Base-by-base conservation (phyloP, 2,329 filamentous ascomycete genomes). In the Cadophora sp. region DNA sequence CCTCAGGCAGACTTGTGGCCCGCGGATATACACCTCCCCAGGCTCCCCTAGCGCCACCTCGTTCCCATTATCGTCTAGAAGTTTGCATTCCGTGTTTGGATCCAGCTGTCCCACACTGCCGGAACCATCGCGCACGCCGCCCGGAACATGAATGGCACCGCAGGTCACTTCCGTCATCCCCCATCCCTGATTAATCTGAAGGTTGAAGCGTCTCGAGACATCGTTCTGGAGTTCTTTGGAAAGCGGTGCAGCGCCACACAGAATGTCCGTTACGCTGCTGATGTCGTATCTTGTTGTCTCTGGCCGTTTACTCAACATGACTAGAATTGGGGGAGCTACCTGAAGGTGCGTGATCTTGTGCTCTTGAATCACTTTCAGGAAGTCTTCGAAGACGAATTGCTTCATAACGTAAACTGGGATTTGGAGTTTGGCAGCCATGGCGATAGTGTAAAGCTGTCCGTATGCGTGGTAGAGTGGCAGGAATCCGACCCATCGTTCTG, bases 401-500 rank as follows among this genome's bases (percentile, higher is more conserved):
- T 83, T 67, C 86, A 90, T 88, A 68, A 88, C 78, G 73, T 87
- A 88, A 14, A 87, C 80, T 1, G 84, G 83, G 0, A 84, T 77
- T 2, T 78, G 76, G 34, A 81, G 77, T 69, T 79, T 82, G 14
- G 80, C 76, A 0, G 82, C 81, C 71, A 83, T 80, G 34, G 86
- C 77, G 67, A 83, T 84, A 66, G 84, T 84, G 65, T 83, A 82
- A 2, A 85, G 80, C 74, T 89, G 86, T 2, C 84, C 84, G 69
- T 85, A 87, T 8, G 86, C 86, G 73, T 89, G 87, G 73, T 89
- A 91, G 75, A 91, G 85, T 0, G 91, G 91, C 16, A 92, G 79
- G 76, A 91, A 90, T 60, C 87, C 83, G 31, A 86, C 73, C 82
- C 84, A 86, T 48, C 83, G 79, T 72, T 85, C 85, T 11, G 77